Percentiles rank a stretch among this genome's conserved stretches.
These are phyloP conservation scores for Bimuria novae-zelandiae DNA, from an alignment of 2,329 filamentous ascomycete species.

Conservation along the genomic window DNA sequence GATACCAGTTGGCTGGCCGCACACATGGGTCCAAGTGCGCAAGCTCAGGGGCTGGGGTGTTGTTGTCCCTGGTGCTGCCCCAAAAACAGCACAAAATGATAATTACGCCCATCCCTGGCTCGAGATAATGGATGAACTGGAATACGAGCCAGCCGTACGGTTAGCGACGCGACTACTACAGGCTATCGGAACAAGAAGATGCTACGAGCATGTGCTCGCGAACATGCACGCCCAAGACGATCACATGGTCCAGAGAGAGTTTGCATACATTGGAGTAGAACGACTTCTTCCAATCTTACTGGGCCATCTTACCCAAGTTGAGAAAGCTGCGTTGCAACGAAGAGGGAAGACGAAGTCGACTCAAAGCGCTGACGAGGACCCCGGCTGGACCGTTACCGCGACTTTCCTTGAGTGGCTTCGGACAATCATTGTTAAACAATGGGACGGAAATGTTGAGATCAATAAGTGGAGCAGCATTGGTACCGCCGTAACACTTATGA, in stretches of 20 bases:
- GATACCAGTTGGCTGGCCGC: slow-evolving; percentile 36
- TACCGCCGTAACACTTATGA: slow-evolving; percentile 75
- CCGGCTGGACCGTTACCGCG: slow-evolving; percentile 43
- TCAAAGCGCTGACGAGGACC: slow-evolving; percentile 26
- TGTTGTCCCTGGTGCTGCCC: slow-evolving; percentile 27
- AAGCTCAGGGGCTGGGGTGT: slow-evolving; percentile 46
- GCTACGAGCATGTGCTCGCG: slow-evolving; percentile 55
- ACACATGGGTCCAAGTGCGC: slow-evolving; percentile 44
- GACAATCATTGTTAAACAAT: slow-evolving; percentile 75
- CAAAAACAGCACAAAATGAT: slow-evolving; percentile 22
- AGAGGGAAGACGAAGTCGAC: slow-evolving; percentile 25
- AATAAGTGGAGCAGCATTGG: slow-evolving; percentile 73
- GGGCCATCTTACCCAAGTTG: slow-evolving; percentile 30
- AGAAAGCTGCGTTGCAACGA: slow-evolving; percentile 25
- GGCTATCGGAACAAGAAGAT: slow-evolving; percentile 55
- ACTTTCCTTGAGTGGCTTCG: slow-evolving; percentile 70
- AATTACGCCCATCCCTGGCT: slow-evolving; percentile 37
- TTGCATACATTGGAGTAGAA: neutral
- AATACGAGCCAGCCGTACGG: slow-evolving; percentile 57
- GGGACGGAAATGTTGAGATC: slow-evolving; percentile 76
- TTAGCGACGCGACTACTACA: slow-evolving; percentile 55
- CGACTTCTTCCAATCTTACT: slow-evolving; percentile 26
- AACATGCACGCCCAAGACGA: slow-evolving; percentile 15
- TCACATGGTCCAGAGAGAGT: neutral
- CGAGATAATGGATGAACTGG: slow-evolving; percentile 49